Base-by-base conservation (phyloP, 768 basidiomycete genomes). In the Hygrophorus pudorinus region DNA sequence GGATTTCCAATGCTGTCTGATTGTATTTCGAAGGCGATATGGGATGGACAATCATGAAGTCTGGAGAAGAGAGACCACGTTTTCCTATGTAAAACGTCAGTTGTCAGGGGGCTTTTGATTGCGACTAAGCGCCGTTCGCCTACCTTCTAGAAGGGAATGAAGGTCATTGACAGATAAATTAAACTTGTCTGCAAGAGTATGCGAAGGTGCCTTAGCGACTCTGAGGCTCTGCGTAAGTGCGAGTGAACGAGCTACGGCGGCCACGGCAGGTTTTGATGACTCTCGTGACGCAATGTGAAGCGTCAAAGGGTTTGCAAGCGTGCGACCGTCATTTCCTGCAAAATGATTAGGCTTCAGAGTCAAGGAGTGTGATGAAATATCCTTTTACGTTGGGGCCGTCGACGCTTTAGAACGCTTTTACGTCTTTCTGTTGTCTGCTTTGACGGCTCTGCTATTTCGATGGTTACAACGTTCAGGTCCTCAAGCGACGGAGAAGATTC, bases 11-110 rank as follows among this genome's bases (percentile, higher is more conserved):
- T 1, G 82, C 76, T 17, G 64, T 54, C 31, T 55, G 57, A 30
- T 63, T 59, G 30, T 58, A 59, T 38, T 53, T 60, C 10, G 62
- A 56, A 2, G 66, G 62, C 27, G 63, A 64, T 16, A 83, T 48
- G 37, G 76, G 65, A 54, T 89, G 84, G 12, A 88, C 67, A 51
- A 90, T 78, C 70, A 87, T 74, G 40, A 90, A 74, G 53, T 90
- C 85, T 11, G 86, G 84, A 11, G 81, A 65, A 13, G 78, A 71
- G 36, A 85, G 66, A 29, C 70, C 75, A 44, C 66, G 59, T 50
- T 73, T 62, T 36, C 70, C 77, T 79, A 47, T 46, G 36, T 4
- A 32, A 39, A 41, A 47, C 28, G 38, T 52, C 43, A 48, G 24
- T 21, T 43, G 16, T 30, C 16, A 21, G 10, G 12, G 42, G 21